Evolutionary conservation across 345 rosid species (phyloP), one percentile per base, ranked within the genome.

Genomic region (Linum usitatissimum): DNA sequence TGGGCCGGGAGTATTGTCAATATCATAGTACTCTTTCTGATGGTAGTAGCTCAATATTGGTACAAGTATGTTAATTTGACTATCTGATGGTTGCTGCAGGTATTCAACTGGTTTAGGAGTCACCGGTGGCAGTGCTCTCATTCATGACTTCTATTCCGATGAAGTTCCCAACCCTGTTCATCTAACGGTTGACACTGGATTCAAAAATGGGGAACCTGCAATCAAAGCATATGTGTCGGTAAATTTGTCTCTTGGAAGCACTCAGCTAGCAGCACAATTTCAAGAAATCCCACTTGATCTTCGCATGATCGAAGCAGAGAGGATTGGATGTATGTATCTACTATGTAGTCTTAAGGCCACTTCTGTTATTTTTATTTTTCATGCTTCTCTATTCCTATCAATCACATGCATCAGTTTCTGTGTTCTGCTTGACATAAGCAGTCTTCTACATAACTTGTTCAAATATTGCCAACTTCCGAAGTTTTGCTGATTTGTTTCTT

Each of bases 281-380:
- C 96, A 87, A 76, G 99, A 88, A 85, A 82, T 90, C 71, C 96
- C 96, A 64, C 78, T 87, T 68, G 99, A 94, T 83, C 92, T 90
- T 64, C 86, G 90, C 20, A 90, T 88, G 96, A 76, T 82, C 62
- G 97, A 93, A 71, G 99, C 97, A 30, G 99, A 86, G 76, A 85
- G 88, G 66, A 80, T 94, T 62, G 99, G 96, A 82, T 90, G 99
- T 90, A 81, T 68, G 97, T 70, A 61, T 71, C 30, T 2, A 57
- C 53, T 18, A 6, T n/a, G 15, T 45, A 10, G 31, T 19, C 30
- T 36, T 63, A 9, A 12, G 51, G 28, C 20, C 9, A 45, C 51
- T 40, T 1, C 14, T 9, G 53, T 30, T 30, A 23, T 12, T 5
- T 42, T 30, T 30, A 23, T 12, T 5, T 42, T 12, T 34, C 38